Evolutionary conservation across 2,329 filamentous ascomycete species (phyloP), one percentile per base, ranked within the genome.

Genomic region (Aspergillus costaricaensis): DNA sequence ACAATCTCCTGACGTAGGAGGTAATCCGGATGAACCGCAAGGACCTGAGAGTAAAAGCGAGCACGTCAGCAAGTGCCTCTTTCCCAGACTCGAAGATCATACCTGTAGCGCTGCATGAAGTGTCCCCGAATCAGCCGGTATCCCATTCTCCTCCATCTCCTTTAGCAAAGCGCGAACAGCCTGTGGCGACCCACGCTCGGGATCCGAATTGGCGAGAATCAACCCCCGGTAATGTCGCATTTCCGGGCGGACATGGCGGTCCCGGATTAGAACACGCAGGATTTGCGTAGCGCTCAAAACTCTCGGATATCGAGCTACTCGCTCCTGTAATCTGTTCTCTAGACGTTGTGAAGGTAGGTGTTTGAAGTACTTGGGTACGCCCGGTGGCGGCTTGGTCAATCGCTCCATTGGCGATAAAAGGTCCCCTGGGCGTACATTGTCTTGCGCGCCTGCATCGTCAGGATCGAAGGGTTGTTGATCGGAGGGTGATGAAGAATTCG

Each of bases 21-120:
- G 68, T 96, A 94, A 75, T 98, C 91, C 0, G 94, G 91, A 72
- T 98, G 95, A 8, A 95, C 85, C 0, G 91, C 86, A 23, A 97
- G 81, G 5, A 85, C 88, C 81, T 90, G 64, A 5, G 15, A 3
- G 19, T 27, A 43, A 52, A 50, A 47, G 25, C 10, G 48, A 19
- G 5, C 36, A 15, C 10, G 19, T 44, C 44, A 59, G 43, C 39
- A 23, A 19, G 15, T 9, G 17, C 8, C 32, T 27, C 39, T 14
- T 44, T 14, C 12, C 12, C 32, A 5, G 32, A 36, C 12, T 15
- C 32, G 32, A 36, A 36, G 32, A 15, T 44, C 41, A 25, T 72
- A 89, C 87, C 74, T 87, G 86, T 41, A 97, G 78, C 2, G 89
- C 86, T 62, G 86, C 86, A 74, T 93, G 88, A 68, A 91, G 94